Evolutionary conservation across 1,139 yeast genomes (phyloP), one percentile per base, ranked within the genome.

Genomic region (Suzukiozyma palmioleophila): DNA sequence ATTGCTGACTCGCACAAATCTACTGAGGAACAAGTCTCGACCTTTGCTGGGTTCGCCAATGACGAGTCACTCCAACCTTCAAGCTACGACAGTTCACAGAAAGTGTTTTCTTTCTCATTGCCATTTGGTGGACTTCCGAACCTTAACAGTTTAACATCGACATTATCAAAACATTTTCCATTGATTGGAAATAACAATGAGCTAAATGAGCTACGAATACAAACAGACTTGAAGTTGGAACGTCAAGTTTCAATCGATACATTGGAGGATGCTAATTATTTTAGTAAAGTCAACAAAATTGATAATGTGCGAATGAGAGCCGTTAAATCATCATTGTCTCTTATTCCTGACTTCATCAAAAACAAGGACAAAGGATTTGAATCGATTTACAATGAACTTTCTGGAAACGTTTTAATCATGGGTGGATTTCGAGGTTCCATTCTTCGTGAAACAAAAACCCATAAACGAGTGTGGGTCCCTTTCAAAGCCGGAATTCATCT

Each of bases 351-450:
- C 36, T 53, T 46, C 30, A 52, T 49, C 16, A 46, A 43, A 32
- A 49, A 48, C 24, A 57, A 56, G 27, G 52, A 47, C 24, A 48
- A 50, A 26, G 58, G 57, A n/a, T 56, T 57, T 45, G 74, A 69
- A 38, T 47, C 60, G 11, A 59, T 61, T 39, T 69, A 54, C 49
- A 55, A 56, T 35, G 75, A 75, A 25, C 53, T 87, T 2, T 80
- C 77, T 14, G 96, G 96, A 3, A 88, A 88, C 51, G 73, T 89
- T 1, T 78, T 89, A 1, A 69, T 89, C 1, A 45, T 89, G 60
- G 96, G 97, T 3, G 97, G 97, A 0, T 89, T 85, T 58, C 69
- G 97, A 51, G 97, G 97, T 1, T 80, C 89, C 24, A 75, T 84
- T n/a, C 60, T 89, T 40, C 60, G 94, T 35, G 94, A 86, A 51